Base-by-base conservation (phyloP, 192 early-diverging fungal genomes). In the Haplosporangium gracile region DNA sequence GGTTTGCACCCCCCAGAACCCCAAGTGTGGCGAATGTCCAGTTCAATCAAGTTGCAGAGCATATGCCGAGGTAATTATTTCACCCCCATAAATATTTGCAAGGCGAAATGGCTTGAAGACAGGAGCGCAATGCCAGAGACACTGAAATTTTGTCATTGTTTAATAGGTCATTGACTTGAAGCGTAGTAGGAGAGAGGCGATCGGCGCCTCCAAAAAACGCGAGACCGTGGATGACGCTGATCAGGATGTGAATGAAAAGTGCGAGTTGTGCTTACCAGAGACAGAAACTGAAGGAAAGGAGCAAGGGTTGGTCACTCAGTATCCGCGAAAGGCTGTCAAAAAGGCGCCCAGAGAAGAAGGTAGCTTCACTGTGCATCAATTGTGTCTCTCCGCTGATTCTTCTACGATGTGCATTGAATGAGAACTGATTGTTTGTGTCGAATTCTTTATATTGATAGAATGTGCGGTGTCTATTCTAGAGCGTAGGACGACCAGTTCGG, bases 1-100 rank as follows among this genome's bases (percentile, higher is more conserved):
- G 11, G 81, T 96, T 6, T 96, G 95, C 83, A 94, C 93, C 5
- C 95, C 95, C 2, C 88, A 88, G 72, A 91, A 91, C 32, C 95
- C 95, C 34, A 75, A 83, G 34, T 96, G 95, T 83, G 81, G 60
- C 16, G 74, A 77, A 11, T 96, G 95, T 87, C 95, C 95, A 4
- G 72, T 96, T 0, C 77, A 88, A 40, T 77, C 81, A 32, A 78
- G 89, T 39, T 96, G 95, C 82, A 76, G 71, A 20, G 95, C 94
- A 5, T 91, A 82, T 79, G 88, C 88, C 49, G 94, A 95, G 88
- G 90, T 93, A 79, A 73, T 81, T 80, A 40, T 86, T 34, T 70
- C 60, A 8, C 29, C 18, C n/a, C 34, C 6, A 20, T 38, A 26
- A 34, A 24, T 43, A 18, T 80, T 10, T 47, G 39, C 51, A 36